phyloP scores from a whole-genome alignment of 192 early-diverging fungal species.

The Podila minutissima region DNA sequence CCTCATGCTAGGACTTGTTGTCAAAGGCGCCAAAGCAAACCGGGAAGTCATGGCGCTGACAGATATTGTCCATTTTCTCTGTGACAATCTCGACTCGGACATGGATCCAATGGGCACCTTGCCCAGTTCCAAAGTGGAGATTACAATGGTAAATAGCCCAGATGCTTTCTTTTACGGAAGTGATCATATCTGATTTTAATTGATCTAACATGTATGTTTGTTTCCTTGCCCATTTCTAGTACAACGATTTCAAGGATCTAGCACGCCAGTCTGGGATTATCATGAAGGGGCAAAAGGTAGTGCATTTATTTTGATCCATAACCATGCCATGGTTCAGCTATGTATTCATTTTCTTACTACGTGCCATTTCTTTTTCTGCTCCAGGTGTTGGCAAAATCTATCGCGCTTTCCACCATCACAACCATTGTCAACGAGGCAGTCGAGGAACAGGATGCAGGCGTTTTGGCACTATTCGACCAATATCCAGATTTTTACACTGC shows the following conservation, averaged over 20 bases:
- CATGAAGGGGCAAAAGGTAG: conserved; percentile 30
- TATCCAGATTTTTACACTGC: conserved; percentile 9
- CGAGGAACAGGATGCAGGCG: background rate
- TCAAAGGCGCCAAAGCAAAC: conserved; percentile 31
- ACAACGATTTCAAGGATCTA: conserved; percentile 36
- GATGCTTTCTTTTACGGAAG: background rate
- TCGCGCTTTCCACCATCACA: conserved; percentile 14
- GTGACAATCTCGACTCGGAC: conserved; percentile 22
- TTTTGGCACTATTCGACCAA: conserved; percentile 11
- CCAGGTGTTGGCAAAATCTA: conserved; percentile 24
- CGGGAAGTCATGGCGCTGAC: conserved; percentile 26
- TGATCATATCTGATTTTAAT: background rate
- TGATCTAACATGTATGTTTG: background rate
- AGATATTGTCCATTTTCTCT: conserved; percentile 39
- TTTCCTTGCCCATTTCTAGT: background rate
- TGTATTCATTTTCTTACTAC: background rate
- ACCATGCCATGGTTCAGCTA: background rate
- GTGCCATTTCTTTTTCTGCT: background rate
- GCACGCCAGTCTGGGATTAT: conserved; percentile 30
- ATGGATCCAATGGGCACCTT: conserved; percentile 48
- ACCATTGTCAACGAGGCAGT: conserved; percentile 14
- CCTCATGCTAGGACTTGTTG: conserved; percentile 50
- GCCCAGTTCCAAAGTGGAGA: conserved; percentile 41
- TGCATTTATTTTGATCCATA: background rate
- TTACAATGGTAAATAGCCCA: conserved; percentile 25